Evolutionary conservation across 805 yeast genomes (phyloP), one percentile per base, ranked within the genome.

Genomic region (Candida maltosa): DNA sequence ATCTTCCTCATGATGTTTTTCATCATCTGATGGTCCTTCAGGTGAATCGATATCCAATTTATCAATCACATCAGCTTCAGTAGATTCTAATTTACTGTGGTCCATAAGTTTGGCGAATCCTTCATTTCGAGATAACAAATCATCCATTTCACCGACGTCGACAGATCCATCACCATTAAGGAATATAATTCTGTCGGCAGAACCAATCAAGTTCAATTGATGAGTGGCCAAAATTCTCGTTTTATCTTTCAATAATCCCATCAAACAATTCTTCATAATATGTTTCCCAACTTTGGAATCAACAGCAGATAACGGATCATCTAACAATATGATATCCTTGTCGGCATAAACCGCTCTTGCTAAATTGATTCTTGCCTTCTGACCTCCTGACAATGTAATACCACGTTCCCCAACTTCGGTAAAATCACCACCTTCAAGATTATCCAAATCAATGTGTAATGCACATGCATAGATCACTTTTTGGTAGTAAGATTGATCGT

Each of bases 401-500:
- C 95, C 95, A 54, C 86, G 72, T 54, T 86, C 95, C 42, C 95
- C 95, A 47, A 86, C 83, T 54, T 83, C 85, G 0, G 94, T 84
- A 35, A 58, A 49, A 48, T 87, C 95, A 20, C 91, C 91, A 25
- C 80, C 87, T 7, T 84, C 83, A 22, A 87, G 59, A 29, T 76
- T 69, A 4, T 73, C 72, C 43, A 86, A 66, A 56, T 86, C 95
- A 30, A 71, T 74, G 21, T 64, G 66, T 40, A 86, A 59, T 0
- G 87, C 80, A 58, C 95, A 86, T 1, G 82, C 82, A 25, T 69
- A 59, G 10, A 87, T 53, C 5, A 85, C 74, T 11, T 60, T 57
- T 5, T 70, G 50, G 51, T 86, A 86, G 41, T 63, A 70, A 2
- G 58, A 51, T 33, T 68, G 60, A 37, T 80, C 76, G 38, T 53